phyloP scores from a whole-genome alignment of 2,329 filamentous ascomycete genomes.

The Ophiocordyceps sinensis region DNA sequence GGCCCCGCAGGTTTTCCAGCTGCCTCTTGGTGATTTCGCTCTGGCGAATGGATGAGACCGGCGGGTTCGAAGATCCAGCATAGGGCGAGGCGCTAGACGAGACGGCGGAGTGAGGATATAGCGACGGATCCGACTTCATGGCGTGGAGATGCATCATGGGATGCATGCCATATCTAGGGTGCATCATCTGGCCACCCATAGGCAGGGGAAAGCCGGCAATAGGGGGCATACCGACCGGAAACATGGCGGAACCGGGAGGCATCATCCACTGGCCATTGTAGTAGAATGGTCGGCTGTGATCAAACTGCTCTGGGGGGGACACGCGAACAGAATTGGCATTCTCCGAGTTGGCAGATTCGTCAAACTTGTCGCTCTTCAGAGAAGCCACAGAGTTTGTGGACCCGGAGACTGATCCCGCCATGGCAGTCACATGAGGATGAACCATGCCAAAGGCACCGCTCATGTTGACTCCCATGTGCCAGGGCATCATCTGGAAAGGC shows the following conservation, averaged over 20 bases:
- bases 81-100: slow-evolving; percentile 6
- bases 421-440: slow-evolving; percentile 10
- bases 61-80: slow-evolving; percentile 18
- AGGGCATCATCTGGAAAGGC: slow-evolving; percentile 23
- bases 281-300: slow-evolving; percentile 28
- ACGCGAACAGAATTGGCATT: slow-evolving; percentile 18
- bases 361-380: slow-evolving; percentile 13
- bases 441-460: slow-evolving; percentile 13
- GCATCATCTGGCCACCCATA: slow-evolving; percentile 10
- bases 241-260: slow-evolving; percentile 11
- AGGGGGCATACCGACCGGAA: slow-evolving; percentile 14
- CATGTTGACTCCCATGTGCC: slow-evolving; percentile 24
- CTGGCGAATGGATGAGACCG: slow-evolving; percentile 42
- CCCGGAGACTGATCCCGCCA: slow-evolving; percentile 4
- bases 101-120: slow-evolving; percentile 5
- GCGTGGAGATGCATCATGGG: slow-evolving; percentile 10
- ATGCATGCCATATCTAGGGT: slow-evolving; percentile 6
- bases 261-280: slow-evolving; percentile 30
- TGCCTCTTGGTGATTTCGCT: slow-evolving; percentile 49
- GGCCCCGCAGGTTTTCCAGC: slow-evolving; percentile 33
- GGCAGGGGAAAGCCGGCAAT: slow-evolving; percentile 12
- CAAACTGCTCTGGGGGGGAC: slow-evolving; percentile 29
- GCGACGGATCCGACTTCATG: slow-evolving; percentile 5
- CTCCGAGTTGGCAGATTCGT: slow-evolving; percentile 15
- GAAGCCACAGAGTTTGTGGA: slow-evolving; percentile 9